Base-by-base conservation (phyloP, 2,329 filamentous ascomycete species). In the Tolypocladium capitatum region DNA sequence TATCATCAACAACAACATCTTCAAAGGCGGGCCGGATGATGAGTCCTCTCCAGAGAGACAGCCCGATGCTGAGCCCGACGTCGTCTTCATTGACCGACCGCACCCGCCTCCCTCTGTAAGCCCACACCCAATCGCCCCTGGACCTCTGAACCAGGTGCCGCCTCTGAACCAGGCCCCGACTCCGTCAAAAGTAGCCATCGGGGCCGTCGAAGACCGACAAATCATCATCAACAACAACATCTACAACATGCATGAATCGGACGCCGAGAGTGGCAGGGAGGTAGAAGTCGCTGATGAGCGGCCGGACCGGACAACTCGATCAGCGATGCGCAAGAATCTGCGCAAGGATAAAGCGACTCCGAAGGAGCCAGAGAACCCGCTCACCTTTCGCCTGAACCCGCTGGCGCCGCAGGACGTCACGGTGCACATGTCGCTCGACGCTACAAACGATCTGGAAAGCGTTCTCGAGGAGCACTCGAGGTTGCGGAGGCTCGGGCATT, bases 331-430 rank as follows among this genome's bases (percentile, higher is more conserved):
- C 16, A 18, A 6, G 38, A 5, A 6, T 10, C 16, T 7, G 16
- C 6, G 16, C 38, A 41, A 41, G 38, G 24, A 27, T 13, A n/a
- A 18, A 34, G 31, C 14, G 10, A n/a, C 13, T 3, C 13, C 3
- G 8, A 2, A 20, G 20, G 20, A 10, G 9, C 5, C 30, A 7
- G 21, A 27, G 6, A n/a, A n/a, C 14, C 43, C 43, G 20, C 31
- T 18, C 14, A 45, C 6, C 18, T 34, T 34, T 45, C 30, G 10
- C 20, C 7, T 45, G 13, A 34, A 45, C 8, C 43, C 43, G 31
- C 20, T 45, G 20, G 43, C 30, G 28, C 43, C 43, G 14, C 43
- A 43, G 10, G 47, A 49, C 30, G n/a, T 49, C 18, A 49, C 47
- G 10, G 30, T 46, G 6, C 43, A 49, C 38, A 49, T 46, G 47